Evolutionary conservation across 2,329 filamentous ascomycete genomes (phyloP), one percentile per base, ranked within the genome.

Genomic region (Aspergillus eucalypticola): DNA sequence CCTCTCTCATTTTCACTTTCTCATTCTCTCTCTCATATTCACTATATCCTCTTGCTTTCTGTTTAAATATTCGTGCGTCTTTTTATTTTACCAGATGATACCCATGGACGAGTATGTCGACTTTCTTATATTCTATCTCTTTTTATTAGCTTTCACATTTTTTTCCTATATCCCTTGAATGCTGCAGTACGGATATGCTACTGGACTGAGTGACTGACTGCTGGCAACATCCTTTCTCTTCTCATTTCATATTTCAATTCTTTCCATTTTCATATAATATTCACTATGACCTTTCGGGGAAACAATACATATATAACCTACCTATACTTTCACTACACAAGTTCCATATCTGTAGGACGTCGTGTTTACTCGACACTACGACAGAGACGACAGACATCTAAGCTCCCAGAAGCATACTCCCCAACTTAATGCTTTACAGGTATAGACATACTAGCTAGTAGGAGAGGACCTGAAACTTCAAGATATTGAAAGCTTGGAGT

Each of bases 1-100:
- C 46, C 42, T 57, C 62, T 53, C 13, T 13, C 17, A 23, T 42
- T 44, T 7, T 19, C n/a, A 25, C 21, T 7, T 46, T 17, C 19
- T 21, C 27, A 29, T 44, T 11, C 32, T 50, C 32, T 46, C 25
- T 21, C 49, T 19, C 29, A 17, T 25, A 39, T 8, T 39, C n/a
- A 13, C 25, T 23, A 32, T 41, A 1, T 56, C 35, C 4, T 51
- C 32, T 15, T 29, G 32, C 23, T 13, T 29, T 29, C 25, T 48
- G 39, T 17, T 52, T 8, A 48, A 51, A 51, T 21, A 49, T n/a
- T 54, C 35, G 29, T 54, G 27, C 25, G 49, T 56, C 35, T 32
- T 7, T 29, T 35, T 13, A 3, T 35, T 35, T 13, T 13, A 56
- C 48, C 52, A 27, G 15, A 59, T 62, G 60, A 64, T 64, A 61